These are phyloP conservation scores for Colletotrichum zoysiae DNA, from an alignment of 2,329 filamentous ascomycete species.

Conservation along the genomic window DNA sequence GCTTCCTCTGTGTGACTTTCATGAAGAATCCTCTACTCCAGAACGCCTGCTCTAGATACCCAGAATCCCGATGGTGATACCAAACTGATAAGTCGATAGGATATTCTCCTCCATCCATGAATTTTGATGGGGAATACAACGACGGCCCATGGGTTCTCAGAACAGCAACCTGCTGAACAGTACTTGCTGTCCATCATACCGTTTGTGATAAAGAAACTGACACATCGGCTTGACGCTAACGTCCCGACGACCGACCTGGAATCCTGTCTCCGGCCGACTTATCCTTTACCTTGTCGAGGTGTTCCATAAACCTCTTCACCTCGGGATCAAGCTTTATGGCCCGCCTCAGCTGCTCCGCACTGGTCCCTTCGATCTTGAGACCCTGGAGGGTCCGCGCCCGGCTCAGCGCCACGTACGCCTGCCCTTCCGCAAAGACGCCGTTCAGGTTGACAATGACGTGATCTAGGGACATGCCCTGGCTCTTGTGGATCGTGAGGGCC, in stretches of 20 bases:
- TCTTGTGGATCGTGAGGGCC: slow-evolving; percentile 74
- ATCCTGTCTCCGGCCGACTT: no score
- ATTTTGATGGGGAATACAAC: neutral
- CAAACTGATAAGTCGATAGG: neutral
- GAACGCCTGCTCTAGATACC: neutral
- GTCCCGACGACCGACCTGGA: neutral
- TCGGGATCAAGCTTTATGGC: neutral
- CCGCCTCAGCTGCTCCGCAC: neutral
- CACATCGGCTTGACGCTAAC: accelerated
- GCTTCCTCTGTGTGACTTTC: neutral
- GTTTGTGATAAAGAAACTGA: neutral
- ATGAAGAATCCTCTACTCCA: neutral
- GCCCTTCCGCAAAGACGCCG: slow-evolving; percentile 66
- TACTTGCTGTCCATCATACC: neutral
- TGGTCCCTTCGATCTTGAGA: slow-evolving; percentile 54
- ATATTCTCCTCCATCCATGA: accelerated
- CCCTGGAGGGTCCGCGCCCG: slow-evolving; percentile 65
- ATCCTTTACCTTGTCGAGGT: no score
- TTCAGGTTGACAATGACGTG: slow-evolving; percentile 67
- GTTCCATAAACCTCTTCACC: slow-evolving; percentile 16
- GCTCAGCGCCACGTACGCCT: slow-evolving; percentile 74
- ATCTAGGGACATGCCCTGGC: slow-evolving; percentile 73
- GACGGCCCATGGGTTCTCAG: neutral
- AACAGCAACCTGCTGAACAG: neutral
- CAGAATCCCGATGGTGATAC: neutral